phyloP scores from a whole-genome alignment of 2,329 filamentous ascomycete species.

The Thielaviopsis ethacetica region DNA sequence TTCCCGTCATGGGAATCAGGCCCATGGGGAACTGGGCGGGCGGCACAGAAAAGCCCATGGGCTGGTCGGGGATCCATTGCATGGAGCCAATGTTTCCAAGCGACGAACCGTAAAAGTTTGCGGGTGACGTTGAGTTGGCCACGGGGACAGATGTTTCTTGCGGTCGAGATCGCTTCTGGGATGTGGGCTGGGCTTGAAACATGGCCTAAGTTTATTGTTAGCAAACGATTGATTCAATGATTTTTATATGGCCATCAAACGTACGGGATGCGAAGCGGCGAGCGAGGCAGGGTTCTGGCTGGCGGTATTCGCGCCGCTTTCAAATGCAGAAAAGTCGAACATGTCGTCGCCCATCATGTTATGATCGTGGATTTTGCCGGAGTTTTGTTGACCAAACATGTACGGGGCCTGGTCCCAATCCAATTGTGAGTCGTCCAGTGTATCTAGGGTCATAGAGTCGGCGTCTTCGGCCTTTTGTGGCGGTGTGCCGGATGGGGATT shows the following conservation, averaged over 20 bases:
- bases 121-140: conserved; percentile 1
- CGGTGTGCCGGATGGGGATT: conserved; percentile 10
- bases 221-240: not conserved
- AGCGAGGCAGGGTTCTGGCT: not conserved
- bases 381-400: conserved; percentile 8
- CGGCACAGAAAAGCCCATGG: conserved; percentile 1
- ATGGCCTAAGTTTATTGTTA: conserved; percentile 2
- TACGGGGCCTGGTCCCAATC: conserved; percentile 6
- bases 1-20: conserved; percentile 4
- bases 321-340: conserved; percentile 11
- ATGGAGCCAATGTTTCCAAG: conserved; percentile 4
- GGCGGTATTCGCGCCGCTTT: not conserved
- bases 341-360: conserved; percentile 10
- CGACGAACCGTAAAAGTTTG: conserved; percentile 3
- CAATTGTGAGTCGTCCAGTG: conserved; percentile 6
- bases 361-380: conserved; percentile 5
- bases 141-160: conserved; percentile 4
- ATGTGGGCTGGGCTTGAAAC: conserved; percentile 7
- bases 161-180: conserved; percentile 9
- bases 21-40: conserved; percentile 6
- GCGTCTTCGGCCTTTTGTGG: conserved; percentile 4
- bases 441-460: conserved; percentile 5
- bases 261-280: conserved; percentile 6
- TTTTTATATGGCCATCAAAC: not conserved
- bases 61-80: conserved; percentile 7